Conservation (phyloP, 148 eudicot genomes). For the Camellia granthamiana region DNA sequence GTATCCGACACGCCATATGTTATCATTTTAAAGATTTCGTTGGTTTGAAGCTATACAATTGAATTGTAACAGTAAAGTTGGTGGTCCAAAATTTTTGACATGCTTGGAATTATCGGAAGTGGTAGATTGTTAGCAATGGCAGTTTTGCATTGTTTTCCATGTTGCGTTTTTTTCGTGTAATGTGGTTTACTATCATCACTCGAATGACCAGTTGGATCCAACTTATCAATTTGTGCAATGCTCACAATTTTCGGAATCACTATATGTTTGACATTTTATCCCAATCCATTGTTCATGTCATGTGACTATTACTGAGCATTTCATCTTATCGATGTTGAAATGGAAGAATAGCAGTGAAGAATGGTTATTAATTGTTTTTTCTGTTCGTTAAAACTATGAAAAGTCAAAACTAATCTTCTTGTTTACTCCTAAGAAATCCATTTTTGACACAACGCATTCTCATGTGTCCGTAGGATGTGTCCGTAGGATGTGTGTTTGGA, state of each 20-base stretch:
- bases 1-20: no score
- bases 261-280: neutral
- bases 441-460: neutral
- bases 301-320: neutral
- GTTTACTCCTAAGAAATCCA: neutral
- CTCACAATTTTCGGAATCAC: neutral
- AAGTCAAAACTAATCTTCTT: neutral
- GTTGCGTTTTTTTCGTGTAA: neutral
- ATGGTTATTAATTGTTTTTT: neutral
- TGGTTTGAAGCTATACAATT: neutral
- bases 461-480: neutral
- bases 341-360: neutral
- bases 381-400: neutral
- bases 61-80: neutral
- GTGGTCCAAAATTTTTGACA: neutral
- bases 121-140: neutral
- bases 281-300: neutral
- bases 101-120: neutral
- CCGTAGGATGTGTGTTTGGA: no score
- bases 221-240: neutral
- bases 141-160: no score
- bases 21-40: neutral
- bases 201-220: neutral
- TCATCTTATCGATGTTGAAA: no score
- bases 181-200: neutral